Evolutionary conservation across 345 rosid species (phyloP).

Genomic region (Citrus maxima): DNA sequence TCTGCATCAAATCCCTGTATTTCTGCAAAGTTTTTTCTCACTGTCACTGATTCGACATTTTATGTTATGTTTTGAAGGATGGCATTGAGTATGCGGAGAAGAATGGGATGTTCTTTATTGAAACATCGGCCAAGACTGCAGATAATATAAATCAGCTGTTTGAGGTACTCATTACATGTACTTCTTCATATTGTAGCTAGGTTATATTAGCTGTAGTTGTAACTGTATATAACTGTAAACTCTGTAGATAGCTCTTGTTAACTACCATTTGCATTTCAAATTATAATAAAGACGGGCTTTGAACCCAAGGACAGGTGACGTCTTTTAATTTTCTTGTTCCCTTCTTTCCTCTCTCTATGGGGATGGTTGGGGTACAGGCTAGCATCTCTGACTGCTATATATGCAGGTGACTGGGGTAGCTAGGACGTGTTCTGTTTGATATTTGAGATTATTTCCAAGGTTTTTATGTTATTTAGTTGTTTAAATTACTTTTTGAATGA

Average conservation of each 20-base stretch:
- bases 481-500: neutral
- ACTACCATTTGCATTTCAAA: neutral
- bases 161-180: slow-evolving; percentile 46
- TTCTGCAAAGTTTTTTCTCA: neutral
- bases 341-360: neutral
- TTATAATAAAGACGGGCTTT: neutral
- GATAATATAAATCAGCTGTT: slow-evolving; percentile 91
- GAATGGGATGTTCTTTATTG: slow-evolving; percentile 96
- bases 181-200: slow-evolving; percentile 2
- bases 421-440: neutral
- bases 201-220: neutral
- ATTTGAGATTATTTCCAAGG: neutral
- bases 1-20: neutral
- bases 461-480: neutral
- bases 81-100: slow-evolving; percentile 92
- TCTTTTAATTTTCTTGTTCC: neutral
- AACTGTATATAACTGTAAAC: neutral
- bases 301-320: neutral
- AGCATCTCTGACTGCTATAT: neutral
- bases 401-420: neutral
- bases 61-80: slow-evolving; percentile 48
- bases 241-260: neutral
- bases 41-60: neutral
- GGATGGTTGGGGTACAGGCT: neutral
- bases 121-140: slow-evolving; percentile 97